Evolutionary conservation across 345 rosid species (phyloP).

Genomic region (Salix udensis): DNA sequence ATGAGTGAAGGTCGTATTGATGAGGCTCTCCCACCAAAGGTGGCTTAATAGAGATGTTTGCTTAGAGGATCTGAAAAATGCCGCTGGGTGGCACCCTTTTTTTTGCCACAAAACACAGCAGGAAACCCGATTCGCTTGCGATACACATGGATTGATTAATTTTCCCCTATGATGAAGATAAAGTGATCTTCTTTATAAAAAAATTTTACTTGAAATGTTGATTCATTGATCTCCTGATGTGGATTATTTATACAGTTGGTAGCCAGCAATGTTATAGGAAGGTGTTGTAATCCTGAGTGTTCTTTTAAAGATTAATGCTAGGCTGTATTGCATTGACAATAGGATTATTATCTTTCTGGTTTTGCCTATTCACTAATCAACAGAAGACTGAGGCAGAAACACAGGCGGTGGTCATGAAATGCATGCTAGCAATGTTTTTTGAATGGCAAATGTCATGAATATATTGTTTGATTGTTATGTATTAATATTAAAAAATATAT

Average conservation of each 20-base stretch:
- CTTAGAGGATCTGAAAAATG: slow-evolving; percentile 13
- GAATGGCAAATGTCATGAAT: neutral
- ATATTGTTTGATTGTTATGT: no score
- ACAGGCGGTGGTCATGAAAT: neutral
- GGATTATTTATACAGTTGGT: slow-evolving; percentile 30
- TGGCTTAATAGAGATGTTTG: slow-evolving; percentile 14
- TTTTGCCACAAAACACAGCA: slow-evolving; percentile 6
- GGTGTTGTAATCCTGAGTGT: neutral
- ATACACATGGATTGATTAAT: slow-evolving; percentile 12
- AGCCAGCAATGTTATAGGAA: slow-evolving; percentile 12
- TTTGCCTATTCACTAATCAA: neutral
- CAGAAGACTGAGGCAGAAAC: neutral
- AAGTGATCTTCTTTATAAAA: neutral
- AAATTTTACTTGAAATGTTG: neutral
- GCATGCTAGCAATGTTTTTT: neutral
- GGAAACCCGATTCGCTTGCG: neutral
- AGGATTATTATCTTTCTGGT: neutral
- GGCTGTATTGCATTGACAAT: neutral
- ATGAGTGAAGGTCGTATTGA: slow-evolving; percentile 38
- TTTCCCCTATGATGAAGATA: slow-evolving; percentile 11
- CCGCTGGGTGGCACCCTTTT: neutral
- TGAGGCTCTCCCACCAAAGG: slow-evolving; percentile 1
- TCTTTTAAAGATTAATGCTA: neutral
- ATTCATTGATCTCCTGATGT: slow-evolving; percentile 25
- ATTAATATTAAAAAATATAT: no score